Percentiles rank a stretch among this genome's conserved stretches.
Conservation (phyloP, 257 asterid species). For the Fraxinus anomala region DNA sequence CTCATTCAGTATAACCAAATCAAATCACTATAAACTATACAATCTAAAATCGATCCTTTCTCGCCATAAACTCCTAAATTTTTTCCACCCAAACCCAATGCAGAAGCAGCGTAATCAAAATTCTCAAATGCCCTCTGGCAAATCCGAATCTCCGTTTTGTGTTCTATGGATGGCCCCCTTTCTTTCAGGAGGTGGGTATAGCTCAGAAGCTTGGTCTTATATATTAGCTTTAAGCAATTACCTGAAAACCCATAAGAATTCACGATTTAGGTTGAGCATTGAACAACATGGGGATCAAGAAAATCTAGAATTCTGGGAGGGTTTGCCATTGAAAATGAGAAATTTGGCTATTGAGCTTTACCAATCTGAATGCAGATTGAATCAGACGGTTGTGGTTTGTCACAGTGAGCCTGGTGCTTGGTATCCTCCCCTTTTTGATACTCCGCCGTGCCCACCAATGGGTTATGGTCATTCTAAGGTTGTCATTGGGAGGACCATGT, state of each 20-base stretch:
- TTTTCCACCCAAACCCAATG: constrained; percentile 20
- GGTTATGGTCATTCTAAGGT: constrained; percentile 49
- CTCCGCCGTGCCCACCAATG: constrained; percentile 70
- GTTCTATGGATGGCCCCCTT: constrained; percentile 96
- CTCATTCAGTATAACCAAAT: constrained; percentile 35
- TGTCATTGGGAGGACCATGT: constrained; percentile 89
- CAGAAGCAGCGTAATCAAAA: constrained; percentile 2
- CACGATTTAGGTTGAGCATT: constrained; percentile 57
- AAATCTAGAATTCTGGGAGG: constrained; percentile 69
- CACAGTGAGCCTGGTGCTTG: constrained; percentile 98
- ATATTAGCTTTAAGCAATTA: constrained; percentile 53
- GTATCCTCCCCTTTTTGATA: constrained; percentile 78
- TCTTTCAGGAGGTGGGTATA: constrained; percentile 90
- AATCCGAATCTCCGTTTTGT: constrained; percentile 47
- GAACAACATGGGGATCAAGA: constrained; percentile 78
- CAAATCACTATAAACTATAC: constrained; percentile 24
- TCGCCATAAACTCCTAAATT: constrained; percentile 30
- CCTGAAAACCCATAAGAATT: constrained; percentile 38
- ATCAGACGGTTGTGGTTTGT: constrained; percentile 73
- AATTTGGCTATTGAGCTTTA: constrained; percentile 54
- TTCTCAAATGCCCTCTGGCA: background rate
- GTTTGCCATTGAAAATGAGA: constrained; percentile 67
- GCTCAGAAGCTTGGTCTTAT: constrained; percentile 97
- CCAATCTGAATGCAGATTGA: constrained; percentile 46
- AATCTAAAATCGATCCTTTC: constrained; percentile 37